phyloP scores from a whole-genome alignment of 2,329 filamentous ascomycete genomes.

The Fusarium udum region DNA sequence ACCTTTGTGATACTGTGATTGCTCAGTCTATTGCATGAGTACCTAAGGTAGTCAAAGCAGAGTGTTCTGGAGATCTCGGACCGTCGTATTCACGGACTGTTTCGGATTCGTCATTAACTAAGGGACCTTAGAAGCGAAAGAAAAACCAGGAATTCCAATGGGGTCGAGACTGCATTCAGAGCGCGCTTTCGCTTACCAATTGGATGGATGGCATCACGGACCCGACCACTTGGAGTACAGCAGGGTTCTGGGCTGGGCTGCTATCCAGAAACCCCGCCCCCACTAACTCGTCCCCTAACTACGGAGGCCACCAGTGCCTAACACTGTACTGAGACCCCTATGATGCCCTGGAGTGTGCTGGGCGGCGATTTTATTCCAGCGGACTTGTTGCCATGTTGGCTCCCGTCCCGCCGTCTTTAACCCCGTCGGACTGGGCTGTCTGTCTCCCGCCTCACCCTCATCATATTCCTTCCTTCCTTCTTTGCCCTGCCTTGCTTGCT shows the following conservation, averaged over 20 bases:
- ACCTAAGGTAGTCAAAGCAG: neutral
- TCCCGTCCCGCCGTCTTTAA: neutral
- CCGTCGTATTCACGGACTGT: neutral
- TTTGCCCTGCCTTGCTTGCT: conserved; percentile 6
- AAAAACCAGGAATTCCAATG: conserved; percentile 16
- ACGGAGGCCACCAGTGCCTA: neutral
- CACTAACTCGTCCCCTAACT: conserved; percentile 11
- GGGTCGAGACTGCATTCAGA: neutral
- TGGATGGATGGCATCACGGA: neutral
- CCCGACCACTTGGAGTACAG: neutral
- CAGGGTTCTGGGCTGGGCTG: conserved; percentile 1
- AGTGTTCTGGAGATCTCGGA: neutral
- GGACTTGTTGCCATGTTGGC: conserved; percentile 2
- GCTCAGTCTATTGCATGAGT: neutral
- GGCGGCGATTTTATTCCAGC: neutral
- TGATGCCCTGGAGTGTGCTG: conserved; percentile 12
- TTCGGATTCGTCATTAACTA: conserved; percentile 6
- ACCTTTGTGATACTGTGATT: neutral
- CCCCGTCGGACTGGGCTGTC: neutral
- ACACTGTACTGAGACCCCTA: conserved; percentile 5
- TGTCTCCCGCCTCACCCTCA: conserved; percentile 2
- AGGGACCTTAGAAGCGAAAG: neutral
- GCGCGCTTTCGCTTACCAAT: conserved; percentile 12
- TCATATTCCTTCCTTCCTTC: conserved; percentile 3
- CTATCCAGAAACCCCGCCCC: conserved; percentile 24